Evolutionary conservation across 352 stramenopile species (phyloP), one percentile per base, ranked within the genome.

Genomic region (Pythium rhizo-oryzae): DNA sequence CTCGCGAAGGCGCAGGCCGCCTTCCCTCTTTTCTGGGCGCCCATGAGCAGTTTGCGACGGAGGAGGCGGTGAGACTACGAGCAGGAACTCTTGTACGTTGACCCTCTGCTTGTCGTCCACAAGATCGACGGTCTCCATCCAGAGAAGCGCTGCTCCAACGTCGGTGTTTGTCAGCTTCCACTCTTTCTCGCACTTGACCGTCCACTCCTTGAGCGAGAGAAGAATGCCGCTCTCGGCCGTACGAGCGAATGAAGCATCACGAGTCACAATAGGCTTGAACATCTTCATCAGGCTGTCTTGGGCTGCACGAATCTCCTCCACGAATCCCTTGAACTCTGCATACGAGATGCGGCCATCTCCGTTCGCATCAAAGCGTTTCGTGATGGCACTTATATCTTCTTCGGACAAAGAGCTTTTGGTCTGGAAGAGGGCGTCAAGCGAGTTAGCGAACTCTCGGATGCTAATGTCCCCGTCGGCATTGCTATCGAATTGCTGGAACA

Each of bases 401-500:
- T 63, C 23, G 9, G 73, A 75, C 19, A 89, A 65, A 13, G 67
- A 41, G 16, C 23, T 59, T 35, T 84, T 74, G 1, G 55, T 61
- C 33, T 65, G 43, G 33, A 89, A 87, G 8, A 95, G 65, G 24
- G 77, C 58, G n/a, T 84, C 62, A n/a, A 95, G 69, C 6, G 72
- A 69, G 12, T 53, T 57, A 35, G 87, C 72, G 55, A 94, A 90
- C 58, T 95, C 87, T 7, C 55, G 30, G 0, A 83, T 33, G 0
- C 77, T 89, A 23, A 95, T 82, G 19, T 64, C 74, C 4, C 87
- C 82, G 33, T 92, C 86, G 0, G 66, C 74, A 46, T 94, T 79
- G 1, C 65, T 59, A 62, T 95, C 87, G 52, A 95, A 93, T 4
- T 96, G 74, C n/a, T 81, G 59, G 46, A 97, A 97, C 7, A 93